A percentile compares a stretch with the other conserved stretches of the same genome.
Conservation (phyloP, 1,284 basidiomycete species). For the Cryptococcus sp. region DNA sequence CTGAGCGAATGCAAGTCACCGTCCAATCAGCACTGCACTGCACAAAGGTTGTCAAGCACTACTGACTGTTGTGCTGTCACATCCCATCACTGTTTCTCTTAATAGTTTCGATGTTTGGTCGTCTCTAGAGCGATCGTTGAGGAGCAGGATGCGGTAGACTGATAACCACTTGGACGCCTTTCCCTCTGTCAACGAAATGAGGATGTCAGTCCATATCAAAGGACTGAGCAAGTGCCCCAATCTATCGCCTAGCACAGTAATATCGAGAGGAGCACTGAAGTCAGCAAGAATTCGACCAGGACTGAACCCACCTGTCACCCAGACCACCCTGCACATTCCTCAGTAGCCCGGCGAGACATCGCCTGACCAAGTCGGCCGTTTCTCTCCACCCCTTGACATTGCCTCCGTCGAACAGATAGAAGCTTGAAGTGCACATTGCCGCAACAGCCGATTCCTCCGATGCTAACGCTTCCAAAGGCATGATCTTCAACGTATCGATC, state of each 20-base stretch:
- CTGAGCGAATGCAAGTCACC: constrained; percentile 49
- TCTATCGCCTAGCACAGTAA: neutral
- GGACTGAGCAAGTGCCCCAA: constrained; percentile 63
- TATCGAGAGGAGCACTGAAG: neutral
- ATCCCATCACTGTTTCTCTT: constrained; percentile 78
- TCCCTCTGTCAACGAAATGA: constrained; percentile 69
- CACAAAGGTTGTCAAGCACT: too few relatives aligned
- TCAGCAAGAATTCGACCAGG: neutral
- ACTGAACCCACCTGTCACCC: too few relatives aligned
- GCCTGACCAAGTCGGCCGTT: constrained; percentile 15
- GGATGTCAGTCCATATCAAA: constrained; percentile 80
- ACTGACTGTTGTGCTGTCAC: constrained; percentile 60
- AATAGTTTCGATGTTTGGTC: constrained; percentile 49
- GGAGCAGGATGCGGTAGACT: constrained; percentile 61
- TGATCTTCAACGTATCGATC: constrained; percentile 5
- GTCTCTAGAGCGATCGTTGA: constrained; percentile 48
- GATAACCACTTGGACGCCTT: constrained; percentile 62
- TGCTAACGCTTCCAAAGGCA: constrained; percentile 12
- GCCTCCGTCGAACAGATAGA: constrained; percentile 26
- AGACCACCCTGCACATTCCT: constrained; percentile 6
- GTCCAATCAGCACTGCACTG: too few relatives aligned
- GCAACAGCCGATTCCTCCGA: constrained; percentile 22
- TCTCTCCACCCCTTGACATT: constrained; percentile 19
- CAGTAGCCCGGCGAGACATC: constrained; percentile 12
- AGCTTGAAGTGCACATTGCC: constrained; percentile 19